Evolutionary conservation across 164 flowering plant genomes (phyloP).

Genomic region (Chloranthus sessilifolius): DNA sequence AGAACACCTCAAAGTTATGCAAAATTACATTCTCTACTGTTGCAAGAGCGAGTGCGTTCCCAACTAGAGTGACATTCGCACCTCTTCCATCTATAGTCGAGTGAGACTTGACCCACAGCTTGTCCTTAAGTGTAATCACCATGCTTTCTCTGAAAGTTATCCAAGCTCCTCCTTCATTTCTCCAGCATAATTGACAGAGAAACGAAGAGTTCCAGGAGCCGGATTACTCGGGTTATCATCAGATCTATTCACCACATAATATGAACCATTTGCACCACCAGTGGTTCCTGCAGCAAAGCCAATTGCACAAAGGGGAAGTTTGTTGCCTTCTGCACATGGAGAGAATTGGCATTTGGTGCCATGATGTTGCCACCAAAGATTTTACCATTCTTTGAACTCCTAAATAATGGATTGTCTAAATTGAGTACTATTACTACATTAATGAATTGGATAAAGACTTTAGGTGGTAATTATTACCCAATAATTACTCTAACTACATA

Average conservation of each 20-base stretch:
- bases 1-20: conserved; percentile 19
- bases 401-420: too few species aligned
- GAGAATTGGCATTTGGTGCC: conserved; percentile 23
- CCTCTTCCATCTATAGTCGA: conserved; percentile 25
- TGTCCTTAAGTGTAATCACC: conserved; percentile 13
- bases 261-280: conserved; percentile 22
- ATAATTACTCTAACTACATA: too few species aligned
- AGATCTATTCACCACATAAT: conserved; percentile 4
- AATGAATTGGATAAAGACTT: too few species aligned
- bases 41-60: conserved; percentile 11
- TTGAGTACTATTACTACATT: too few species aligned
- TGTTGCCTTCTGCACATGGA: conserved; percentile 17
- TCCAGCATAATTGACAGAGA: conserved; percentile 11
- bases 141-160: conserved; percentile 13
- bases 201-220: conserved; percentile 18
- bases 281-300: conserved; percentile 22
- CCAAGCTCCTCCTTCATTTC: conserved; percentile 19
- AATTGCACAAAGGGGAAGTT: conserved; percentile 14
- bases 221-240: conserved; percentile 16
- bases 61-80: conserved; percentile 9
- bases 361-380: too few species aligned
- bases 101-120: conserved; percentile 16
- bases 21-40: conserved; percentile 17
- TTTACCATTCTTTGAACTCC: too few species aligned
- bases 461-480: too few species aligned